Evolutionary conservation across 768 basidiomycete species (phyloP).

Genomic region (Suillus brevipes): DNA sequence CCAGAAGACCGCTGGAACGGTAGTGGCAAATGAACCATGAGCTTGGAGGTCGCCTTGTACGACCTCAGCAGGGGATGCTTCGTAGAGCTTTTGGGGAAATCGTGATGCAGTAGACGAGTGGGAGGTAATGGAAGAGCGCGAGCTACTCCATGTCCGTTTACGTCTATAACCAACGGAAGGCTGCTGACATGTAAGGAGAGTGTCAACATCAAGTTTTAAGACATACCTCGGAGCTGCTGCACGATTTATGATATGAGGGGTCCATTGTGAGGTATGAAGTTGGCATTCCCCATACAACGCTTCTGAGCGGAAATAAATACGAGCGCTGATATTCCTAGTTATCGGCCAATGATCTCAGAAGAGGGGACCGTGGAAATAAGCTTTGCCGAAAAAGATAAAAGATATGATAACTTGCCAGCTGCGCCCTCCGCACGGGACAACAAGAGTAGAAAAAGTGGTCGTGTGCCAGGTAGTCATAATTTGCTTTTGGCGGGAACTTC

Average conservation of each 20-base stretch:
- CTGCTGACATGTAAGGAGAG: background rate
- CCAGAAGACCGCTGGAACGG: conserved; percentile 32
- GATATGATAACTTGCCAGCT: background rate
- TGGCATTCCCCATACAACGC: background rate
- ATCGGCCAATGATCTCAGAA: background rate
- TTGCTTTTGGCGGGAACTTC: background rate
- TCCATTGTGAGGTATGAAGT: background rate
- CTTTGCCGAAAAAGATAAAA: background rate
- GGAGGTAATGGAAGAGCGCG: conserved; percentile 23
- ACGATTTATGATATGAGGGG: background rate
- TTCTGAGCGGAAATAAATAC: background rate
- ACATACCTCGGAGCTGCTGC: background rate
- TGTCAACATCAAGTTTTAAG: too few species aligned
- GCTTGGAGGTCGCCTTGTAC: conserved; percentile 27
- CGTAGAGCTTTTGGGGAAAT: conserved; percentile 23
- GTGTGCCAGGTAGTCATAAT: conserved; percentile 1
- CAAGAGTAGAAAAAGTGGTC: background rate
- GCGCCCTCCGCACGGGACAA: background rate
- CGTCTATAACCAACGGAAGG: background rate
- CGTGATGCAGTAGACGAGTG: conserved; percentile 27
- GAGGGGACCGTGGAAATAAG: background rate
- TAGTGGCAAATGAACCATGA: conserved; percentile 43
- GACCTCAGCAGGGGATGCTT: conserved; percentile 23
- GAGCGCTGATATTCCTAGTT: background rate
- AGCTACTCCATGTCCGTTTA: conserved; percentile 20